phyloP scores from a whole-genome alignment of 768 basidiomycete species.

The Lenzites betulinus region DNA sequence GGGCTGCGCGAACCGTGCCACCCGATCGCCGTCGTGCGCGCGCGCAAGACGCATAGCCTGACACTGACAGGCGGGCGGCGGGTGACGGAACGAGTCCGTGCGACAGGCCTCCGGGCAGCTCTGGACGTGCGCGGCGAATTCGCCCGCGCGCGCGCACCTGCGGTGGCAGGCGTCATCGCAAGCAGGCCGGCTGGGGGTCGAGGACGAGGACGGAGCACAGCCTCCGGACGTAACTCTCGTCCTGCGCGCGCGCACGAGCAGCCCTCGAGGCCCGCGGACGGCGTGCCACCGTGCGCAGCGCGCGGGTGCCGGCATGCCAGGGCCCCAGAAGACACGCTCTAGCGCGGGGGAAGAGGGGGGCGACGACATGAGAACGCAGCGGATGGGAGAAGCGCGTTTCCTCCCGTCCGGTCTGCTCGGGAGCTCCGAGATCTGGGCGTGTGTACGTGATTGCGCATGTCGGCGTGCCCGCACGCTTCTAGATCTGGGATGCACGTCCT shows the following conservation, averaged over 20 bases:
- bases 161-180: not conserved
- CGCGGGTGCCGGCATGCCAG: not conserved
- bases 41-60: not conserved
- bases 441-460: not conserved
- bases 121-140: not conserved
- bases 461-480: not conserved
- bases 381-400: not conserved
- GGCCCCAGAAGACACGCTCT: not conserved
- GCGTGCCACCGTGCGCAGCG: not conserved
- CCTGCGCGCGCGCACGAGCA: not conserved
- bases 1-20: not conserved
- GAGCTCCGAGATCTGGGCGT: conserved; percentile 14
- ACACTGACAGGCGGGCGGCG: not conserved
- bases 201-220: conserved; percentile 9
- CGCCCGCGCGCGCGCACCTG: not conserved
- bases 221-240: conserved; percentile 18
- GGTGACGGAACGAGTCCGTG: not conserved
- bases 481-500: too few species aligned
- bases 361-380: not conserved
- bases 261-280: conserved; percentile 8
- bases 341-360: not conserved
- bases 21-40: not conserved
- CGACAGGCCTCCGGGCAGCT: too few species aligned
- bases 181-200: not conserved
- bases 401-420: conserved; percentile 7